Conservation (phyloP, 441 rosid species). For the Jatropha multifida region DNA sequence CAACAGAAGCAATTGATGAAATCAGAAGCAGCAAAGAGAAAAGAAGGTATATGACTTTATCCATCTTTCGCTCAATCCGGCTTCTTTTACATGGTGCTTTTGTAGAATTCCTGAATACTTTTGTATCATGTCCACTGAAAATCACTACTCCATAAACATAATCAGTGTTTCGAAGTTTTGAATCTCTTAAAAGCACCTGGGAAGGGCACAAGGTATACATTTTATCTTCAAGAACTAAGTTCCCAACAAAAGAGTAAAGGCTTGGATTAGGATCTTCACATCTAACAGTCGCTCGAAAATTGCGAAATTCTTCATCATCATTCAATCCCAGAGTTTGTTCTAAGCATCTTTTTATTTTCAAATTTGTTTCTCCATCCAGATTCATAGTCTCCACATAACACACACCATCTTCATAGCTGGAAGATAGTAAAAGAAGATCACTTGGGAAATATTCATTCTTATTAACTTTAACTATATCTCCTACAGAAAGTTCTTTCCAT, state of each 20-base stretch:
- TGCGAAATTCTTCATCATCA: slow-evolving; percentile 40
- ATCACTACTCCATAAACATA: slow-evolving; percentile 65
- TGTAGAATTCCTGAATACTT: slow-evolving; percentile 64
- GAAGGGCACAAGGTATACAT: slow-evolving; percentile 50
- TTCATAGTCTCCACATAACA: slow-evolving; percentile 90
- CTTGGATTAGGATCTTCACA: slow-evolving; percentile 81
- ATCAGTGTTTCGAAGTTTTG: slow-evolving; percentile 72
- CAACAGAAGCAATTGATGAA: slow-evolving; percentile 53
- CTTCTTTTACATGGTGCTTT: slow-evolving; percentile 71
- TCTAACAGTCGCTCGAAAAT: slow-evolving; percentile 42
- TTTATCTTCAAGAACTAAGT: slow-evolving; percentile 47
- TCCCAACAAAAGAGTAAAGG: slow-evolving; percentile 71
- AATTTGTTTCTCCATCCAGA: slow-evolving; percentile 76
- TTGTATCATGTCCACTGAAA: slow-evolving; percentile 71
- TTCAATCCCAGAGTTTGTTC: slow-evolving; percentile 49
- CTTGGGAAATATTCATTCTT: slow-evolving; percentile 66
- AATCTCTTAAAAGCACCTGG: slow-evolving; percentile 69
- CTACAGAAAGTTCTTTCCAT: slow-evolving; percentile 63
- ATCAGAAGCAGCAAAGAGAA: slow-evolving; percentile 56
- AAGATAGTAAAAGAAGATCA: slow-evolving; percentile 65
- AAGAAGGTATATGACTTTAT: slow-evolving; percentile 59
- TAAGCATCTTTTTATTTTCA: slow-evolving; percentile 60
- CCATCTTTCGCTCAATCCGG: slow-evolving; percentile 66
- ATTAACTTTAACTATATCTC: slow-evolving; percentile 62
- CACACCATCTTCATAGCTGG: slow-evolving; percentile 71